Conservation (phyloP, 306 rosid genomes). For the Quercus bicolor region DNA sequence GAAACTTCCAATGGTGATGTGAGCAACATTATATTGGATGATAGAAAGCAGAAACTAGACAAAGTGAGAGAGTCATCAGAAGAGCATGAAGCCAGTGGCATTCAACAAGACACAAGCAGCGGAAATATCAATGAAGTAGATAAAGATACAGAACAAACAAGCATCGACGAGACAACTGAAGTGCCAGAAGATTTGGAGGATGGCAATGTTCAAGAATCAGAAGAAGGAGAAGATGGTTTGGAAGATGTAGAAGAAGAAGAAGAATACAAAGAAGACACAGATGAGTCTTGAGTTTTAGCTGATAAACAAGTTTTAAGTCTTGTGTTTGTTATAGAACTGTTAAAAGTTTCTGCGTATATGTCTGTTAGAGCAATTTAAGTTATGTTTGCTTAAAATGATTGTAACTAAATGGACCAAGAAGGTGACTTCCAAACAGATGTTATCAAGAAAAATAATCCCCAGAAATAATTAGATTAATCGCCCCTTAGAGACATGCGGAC, state of each 20-base stretch:
- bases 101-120: slow-evolving; percentile 28
- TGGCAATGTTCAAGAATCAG: slow-evolving; percentile 25
- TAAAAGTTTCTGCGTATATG: not conserved
- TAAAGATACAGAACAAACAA: slow-evolving; percentile 18
- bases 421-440: not conserved
- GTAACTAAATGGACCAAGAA: not conserved
- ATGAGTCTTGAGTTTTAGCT: slow-evolving; percentile 41
- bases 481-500: not conserved
- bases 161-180: not conserved
- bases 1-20: not conserved
- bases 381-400: slow-evolving; percentile 1
- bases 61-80: slow-evolving; percentile 12
- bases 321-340: not conserved
- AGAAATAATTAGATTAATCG: not conserved
- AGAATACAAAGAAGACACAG: slow-evolving; percentile 49
- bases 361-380: not conserved
- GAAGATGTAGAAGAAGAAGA: slow-evolving; percentile 35
- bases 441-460: not conserved
- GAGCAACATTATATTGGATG: slow-evolving; percentile 8
- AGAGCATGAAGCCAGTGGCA: slow-evolving; percentile 18
- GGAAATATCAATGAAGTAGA: slow-evolving; percentile 20
- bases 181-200: slow-evolving; percentile 15
- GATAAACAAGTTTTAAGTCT: not conserved
- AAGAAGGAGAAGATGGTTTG: slow-evolving; percentile 7
- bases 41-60: not conserved